Conservation (phyloP, 495 filamentous ascomycete genomes). For the Penicillium salamii region DNA sequence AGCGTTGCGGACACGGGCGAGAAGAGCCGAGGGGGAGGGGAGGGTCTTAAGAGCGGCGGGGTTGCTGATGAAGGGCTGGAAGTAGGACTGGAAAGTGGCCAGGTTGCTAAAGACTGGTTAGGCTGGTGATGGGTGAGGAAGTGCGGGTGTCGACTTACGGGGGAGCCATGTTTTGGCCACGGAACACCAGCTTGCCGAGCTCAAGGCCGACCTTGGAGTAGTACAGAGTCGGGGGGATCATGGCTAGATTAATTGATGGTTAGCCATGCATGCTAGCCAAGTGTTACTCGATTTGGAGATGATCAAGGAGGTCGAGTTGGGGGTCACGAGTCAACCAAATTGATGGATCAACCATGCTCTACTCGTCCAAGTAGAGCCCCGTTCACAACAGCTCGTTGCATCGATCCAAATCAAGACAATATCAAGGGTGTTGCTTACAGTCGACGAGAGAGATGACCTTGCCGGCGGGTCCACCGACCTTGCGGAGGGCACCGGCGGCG, state of each 20-base stretch:
- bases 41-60: slow-evolving; percentile 52
- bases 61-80: slow-evolving; percentile 71
- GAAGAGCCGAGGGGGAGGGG: slow-evolving; percentile 46
- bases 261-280: slow-evolving; percentile 20
- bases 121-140: slow-evolving; percentile 3
- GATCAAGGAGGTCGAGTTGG: slow-evolving; percentile 20
- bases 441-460: slow-evolving; percentile 76
- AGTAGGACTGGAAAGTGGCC: slow-evolving; percentile 82
- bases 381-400: not conserved
- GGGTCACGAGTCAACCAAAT: slow-evolving; percentile 1
- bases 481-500: slow-evolving; percentile 66
- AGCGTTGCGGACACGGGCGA: slow-evolving; percentile 66
- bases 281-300: slow-evolving; percentile 7
- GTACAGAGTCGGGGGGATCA: slow-evolving; percentile 83
- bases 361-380: not conserved
- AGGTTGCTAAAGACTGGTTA: slow-evolving; percentile 54
- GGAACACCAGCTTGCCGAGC: slow-evolving; percentile 81
- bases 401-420: not conserved
- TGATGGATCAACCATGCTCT: slow-evolving; percentile 11
- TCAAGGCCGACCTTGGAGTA: slow-evolving; percentile 87
- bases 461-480: slow-evolving; percentile 82
- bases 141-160: slow-evolving; percentile 63
- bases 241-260: slow-evolving; percentile 52
- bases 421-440: slow-evolving; percentile 58
- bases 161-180: slow-evolving; percentile 84